Conservation (phyloP, 2,329 filamentous ascomycete species). For the Podosphaera leucotricha region DNA sequence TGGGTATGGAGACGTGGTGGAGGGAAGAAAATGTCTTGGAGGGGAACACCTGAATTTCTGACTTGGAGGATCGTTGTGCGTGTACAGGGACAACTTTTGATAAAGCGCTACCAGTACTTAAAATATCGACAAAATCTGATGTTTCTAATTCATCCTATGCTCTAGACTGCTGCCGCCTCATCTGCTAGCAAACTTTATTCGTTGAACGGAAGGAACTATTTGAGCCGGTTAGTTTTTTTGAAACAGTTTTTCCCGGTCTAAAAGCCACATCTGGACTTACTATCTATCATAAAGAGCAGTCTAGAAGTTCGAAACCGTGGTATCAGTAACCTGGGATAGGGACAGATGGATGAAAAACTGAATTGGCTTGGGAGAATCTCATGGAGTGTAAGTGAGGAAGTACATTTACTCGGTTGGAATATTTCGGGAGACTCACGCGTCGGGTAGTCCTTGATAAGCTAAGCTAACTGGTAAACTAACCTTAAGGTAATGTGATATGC, state of each 20-base stretch:
- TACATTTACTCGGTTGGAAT: no score
- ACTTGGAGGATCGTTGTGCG: no score
- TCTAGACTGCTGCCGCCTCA: background rate
- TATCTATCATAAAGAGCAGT: no score
- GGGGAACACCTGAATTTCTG: no score
- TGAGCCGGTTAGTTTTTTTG: background rate
- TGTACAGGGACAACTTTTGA: background rate
- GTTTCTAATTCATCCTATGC: background rate
- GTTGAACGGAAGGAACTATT: background rate
- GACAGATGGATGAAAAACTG: background rate
- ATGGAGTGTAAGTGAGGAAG: no score
- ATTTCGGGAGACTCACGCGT: no score
- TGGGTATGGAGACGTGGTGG: background rate
- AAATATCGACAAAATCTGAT: background rate
- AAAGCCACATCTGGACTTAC: background rate
- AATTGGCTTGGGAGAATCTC: no score
- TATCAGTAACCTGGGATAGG: background rate
- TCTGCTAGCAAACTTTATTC: background rate
- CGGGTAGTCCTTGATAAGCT: no score
- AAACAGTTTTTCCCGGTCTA: background rate
- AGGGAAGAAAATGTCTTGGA: background rate
- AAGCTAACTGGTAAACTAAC: no score
- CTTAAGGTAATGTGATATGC: background rate
- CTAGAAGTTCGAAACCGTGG: background rate
- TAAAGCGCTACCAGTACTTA: background rate